Conservation (phyloP, 139 green algal species). For the Mesostigma viride region DNA sequence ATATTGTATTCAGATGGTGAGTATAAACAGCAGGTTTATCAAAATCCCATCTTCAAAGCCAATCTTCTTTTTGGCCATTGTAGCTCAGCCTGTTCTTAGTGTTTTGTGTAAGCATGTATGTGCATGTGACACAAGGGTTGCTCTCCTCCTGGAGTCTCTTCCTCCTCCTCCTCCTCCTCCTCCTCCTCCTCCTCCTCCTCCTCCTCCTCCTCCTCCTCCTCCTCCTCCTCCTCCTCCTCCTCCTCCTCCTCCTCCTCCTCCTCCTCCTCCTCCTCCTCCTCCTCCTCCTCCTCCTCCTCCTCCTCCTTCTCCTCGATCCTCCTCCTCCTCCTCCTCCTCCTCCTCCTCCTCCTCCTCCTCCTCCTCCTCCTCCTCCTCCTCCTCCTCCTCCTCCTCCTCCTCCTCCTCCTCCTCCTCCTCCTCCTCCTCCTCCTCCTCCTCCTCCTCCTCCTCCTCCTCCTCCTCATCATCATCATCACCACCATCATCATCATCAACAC, state of each 20-base stretch:
- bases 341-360: neutral
- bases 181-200: neutral
- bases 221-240: neutral
- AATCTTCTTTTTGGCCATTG: too few species aligned
- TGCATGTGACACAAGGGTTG: too few species aligned
- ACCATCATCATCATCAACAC: slow-evolving; percentile 7
- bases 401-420: slow-evolving; percentile 4
- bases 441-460: slow-evolving; percentile 2
- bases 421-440: slow-evolving; percentile 3
- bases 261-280: slow-evolving; percentile 6
- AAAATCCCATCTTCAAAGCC: too few species aligned
- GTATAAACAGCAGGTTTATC: too few species aligned
- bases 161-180: neutral
- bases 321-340: too few species aligned
- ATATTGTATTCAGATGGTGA: too few species aligned
- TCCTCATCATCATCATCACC: neutral
- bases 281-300: neutral
- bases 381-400: slow-evolving; percentile 2
- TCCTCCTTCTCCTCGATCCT: too few species aligned
- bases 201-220: neutral
- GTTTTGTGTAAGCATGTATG: too few species aligned
- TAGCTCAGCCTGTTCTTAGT: too few species aligned
- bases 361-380: neutral
- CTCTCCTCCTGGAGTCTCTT: too few species aligned
- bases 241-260: slow-evolving; percentile 6